A percentile compares a stretch with the other conserved stretches of the same genome.
Evolutionary conservation across 1,139 yeast genomes (phyloP).

Genomic region (Zygotorulaspora mrakii): DNA sequence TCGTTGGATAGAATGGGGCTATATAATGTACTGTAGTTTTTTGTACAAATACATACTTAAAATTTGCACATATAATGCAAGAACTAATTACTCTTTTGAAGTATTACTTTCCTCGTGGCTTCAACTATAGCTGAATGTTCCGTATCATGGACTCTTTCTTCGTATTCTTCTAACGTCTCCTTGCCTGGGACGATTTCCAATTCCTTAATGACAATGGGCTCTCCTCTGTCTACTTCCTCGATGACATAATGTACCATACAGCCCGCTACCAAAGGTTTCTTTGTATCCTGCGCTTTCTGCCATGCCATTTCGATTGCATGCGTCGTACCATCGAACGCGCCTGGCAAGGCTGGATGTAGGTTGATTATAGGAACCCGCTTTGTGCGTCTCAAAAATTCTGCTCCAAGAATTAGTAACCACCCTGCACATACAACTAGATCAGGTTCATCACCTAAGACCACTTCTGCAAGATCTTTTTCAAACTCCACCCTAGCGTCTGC

Average conservation of each 20-base stretch:
- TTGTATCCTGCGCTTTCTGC: constrained; percentile 81
- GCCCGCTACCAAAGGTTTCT: constrained; percentile 60
- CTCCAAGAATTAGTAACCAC: constrained; percentile 91
- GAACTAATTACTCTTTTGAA: constrained; percentile 7
- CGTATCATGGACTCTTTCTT: constrained; percentile 71
- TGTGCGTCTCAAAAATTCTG: constrained; percentile 66
- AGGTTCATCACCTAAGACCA: constrained; percentile 61
- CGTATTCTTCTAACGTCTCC: constrained; percentile 77
- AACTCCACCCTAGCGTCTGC: constrained; percentile 60
- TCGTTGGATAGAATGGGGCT: constrained; percentile 22
- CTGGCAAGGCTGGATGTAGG: constrained; percentile 95
- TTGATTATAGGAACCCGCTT: constrained; percentile 76
- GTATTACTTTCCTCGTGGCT: constrained; percentile 65
- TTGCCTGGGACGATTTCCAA: constrained; percentile 57
- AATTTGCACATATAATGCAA: constrained; percentile 1
- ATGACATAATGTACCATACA: constrained; percentile 96
- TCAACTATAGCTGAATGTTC: constrained; percentile 93
- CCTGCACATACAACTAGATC: constrained; percentile 95
- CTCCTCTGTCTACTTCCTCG: constrained; percentile 90
- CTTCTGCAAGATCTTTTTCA: constrained; percentile 71
- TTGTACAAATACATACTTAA: constrained; percentile 1
- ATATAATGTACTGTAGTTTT: background rate
- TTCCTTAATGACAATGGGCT: constrained; percentile 79
- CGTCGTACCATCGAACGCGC: constrained; percentile 87
- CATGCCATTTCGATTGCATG: constrained; percentile 96